A percentile compares a stretch with the other conserved stretches of the same genome.
Conservation (phyloP, 768 basidiomycete species). For the Cystobasidium ongulense region DNA sequence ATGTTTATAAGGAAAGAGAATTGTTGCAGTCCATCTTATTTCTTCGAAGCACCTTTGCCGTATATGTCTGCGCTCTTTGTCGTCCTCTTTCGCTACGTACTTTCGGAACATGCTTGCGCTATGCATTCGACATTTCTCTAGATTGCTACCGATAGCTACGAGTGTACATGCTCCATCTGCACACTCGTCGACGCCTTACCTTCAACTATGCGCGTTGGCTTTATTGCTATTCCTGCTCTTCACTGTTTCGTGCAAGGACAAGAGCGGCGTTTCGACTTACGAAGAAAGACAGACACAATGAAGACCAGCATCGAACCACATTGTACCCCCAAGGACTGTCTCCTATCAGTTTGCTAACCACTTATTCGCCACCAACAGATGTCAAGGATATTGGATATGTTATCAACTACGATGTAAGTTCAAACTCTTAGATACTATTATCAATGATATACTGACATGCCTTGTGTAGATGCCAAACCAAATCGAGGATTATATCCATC, state of each 20-base stretch:
- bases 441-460: slow-evolving; percentile 55
- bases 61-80: not conserved
- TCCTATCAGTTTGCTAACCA: not conserved
- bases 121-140: not conserved
- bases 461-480: slow-evolving; percentile 66
- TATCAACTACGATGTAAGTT: slow-evolving; percentile 48
- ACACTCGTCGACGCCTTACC: too few species aligned
- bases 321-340: not conserved
- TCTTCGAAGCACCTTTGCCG: not conserved
- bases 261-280: too few species aligned
- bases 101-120: not conserved
- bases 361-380: slow-evolving; percentile 51
- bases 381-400: slow-evolving; percentile 99
- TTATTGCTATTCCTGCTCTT: too few species aligned
- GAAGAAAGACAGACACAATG: not conserved
- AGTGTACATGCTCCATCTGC: too few species aligned
- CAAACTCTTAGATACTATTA: slow-evolving; percentile 80
- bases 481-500: slow-evolving; percentile 68
- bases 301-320: not conserved
- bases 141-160: too few species aligned
- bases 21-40: not conserved
- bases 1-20: not conserved
- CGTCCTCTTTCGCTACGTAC: not conserved
- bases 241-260: too few species aligned
- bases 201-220: too few species aligned